Base-by-base conservation (phyloP, 179 eudicot species). In the Beta macrorhiza region DNA sequence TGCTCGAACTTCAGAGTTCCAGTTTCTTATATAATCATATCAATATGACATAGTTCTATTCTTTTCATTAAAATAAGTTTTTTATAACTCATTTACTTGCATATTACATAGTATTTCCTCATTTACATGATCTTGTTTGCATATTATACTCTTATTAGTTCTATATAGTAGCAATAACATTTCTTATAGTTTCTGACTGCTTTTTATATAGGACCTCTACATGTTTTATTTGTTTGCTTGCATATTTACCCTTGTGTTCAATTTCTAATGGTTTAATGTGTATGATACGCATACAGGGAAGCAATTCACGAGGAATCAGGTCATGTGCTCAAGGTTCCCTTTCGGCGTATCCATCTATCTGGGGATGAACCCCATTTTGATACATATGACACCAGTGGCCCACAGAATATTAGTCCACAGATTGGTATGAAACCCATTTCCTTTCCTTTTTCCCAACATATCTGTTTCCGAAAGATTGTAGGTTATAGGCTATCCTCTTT, bases 361-460 rank as follows among this genome's bases (percentile, higher is more conserved):
- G 99, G 99, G 3, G 99, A 91, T 78, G 97, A 92, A 55, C 91
- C 94, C 14, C 91, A 96, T 87, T 96, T 96, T 80, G 99, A 96
- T 84, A 89, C 91, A 68, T 96, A 96, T 79, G 98, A 96, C 84
- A 96, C 98, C 74, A 96, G 99, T 79, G 99, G 99, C 51, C 99
- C 99, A 10, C 99, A 94, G 82, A 82, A 94, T 82, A 91, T 96
- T 77, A 92, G 87, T 84, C 99, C 99, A 16, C 83, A 75, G n/a
- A 78, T 62, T 72, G 99, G 99, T 96, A 92, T 44, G 78, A 13
- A 20, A 53, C 37, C 55, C 19, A 55, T 20, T 19, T 47, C 49
- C 15, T 67, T 32, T 55, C 17, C 45, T 53, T 52, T 58, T 49
- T 53, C 68, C 20, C 71, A 7, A 42, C 8, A 74, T 59, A 47